A percentile compares a stretch with the other conserved stretches of the same genome.
phyloP scores from a whole-genome alignment of 257 asterid species.

The Primulina huaijiensis region DNA sequence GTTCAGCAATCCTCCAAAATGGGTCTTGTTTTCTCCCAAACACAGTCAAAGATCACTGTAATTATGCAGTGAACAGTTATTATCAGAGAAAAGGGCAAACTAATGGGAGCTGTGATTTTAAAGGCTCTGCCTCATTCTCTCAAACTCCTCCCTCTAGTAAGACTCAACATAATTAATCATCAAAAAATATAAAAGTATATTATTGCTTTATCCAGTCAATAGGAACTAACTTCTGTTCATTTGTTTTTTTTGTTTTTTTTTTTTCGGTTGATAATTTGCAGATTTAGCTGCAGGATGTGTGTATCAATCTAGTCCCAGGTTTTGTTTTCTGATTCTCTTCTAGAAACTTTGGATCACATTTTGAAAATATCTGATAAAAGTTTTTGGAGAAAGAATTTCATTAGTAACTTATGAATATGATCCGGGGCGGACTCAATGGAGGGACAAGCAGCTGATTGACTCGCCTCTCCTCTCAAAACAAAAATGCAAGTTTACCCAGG shows the following conservation, averaged over 20 bases:
- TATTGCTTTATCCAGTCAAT: background rate
- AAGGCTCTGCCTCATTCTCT: conserved; percentile 46
- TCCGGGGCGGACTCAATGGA: background rate
- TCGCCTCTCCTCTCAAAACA: background rate
- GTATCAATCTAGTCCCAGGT: conserved; percentile 68
- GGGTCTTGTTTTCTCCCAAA: conserved; percentile 77
- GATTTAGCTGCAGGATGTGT: conserved; percentile 51
- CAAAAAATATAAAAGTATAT: background rate
- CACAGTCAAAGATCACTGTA: conserved; percentile 77
- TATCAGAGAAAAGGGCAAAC: conserved; percentile 53
- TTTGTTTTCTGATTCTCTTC: conserved; percentile 12
- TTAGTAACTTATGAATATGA: background rate
- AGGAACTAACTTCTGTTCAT: background rate
- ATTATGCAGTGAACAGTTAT: conserved; percentile 82
- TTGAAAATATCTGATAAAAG: background rate
- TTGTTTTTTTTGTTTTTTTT: background rate
- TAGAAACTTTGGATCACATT: background rate
- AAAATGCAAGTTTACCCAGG: background rate
- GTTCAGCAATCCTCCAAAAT: conserved; percentile 51
- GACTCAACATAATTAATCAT: conserved; percentile 11
- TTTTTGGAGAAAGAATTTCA: background rate
- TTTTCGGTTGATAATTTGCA: conserved; percentile 28
- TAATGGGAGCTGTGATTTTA: conserved; percentile 64
- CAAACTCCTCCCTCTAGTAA: conserved; percentile 45
- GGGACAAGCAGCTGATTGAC: background rate